These are phyloP conservation scores for Crithidia expoeki DNA, from an alignment of 208 protist genomes.

Conservation along the genomic window DNA sequence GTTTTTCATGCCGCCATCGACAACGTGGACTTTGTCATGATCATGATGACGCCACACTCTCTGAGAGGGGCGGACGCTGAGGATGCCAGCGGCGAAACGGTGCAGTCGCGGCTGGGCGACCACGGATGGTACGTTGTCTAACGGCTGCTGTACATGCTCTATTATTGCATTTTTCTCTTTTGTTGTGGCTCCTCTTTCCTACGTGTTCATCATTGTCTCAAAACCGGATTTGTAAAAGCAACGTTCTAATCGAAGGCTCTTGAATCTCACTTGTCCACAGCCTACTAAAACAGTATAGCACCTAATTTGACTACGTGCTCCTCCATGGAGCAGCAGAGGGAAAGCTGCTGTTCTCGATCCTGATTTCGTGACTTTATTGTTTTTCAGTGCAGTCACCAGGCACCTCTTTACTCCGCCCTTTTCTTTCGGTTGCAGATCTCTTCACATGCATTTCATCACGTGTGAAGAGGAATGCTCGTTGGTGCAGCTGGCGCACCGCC, in stretches of 20 bases:
- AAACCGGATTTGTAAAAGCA: too few species aligned
- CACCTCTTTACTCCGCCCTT: conserved; percentile 6
- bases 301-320: too few species aligned
- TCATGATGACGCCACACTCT: conserved; percentile 25
- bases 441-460: conserved; percentile 30
- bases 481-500: conserved; percentile 31
- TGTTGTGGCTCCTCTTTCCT: conserved; percentile 4
- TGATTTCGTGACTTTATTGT: too few species aligned
- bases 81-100: conserved; percentile 7
- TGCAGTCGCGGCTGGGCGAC: conserved; percentile 21
- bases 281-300: too few species aligned
- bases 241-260: too few species aligned
- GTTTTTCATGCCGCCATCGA: conserved; percentile 13
- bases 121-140: conserved; percentile 37
- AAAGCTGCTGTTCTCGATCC: too few species aligned
- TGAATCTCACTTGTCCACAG: too few species aligned
- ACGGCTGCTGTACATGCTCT: too few species aligned
- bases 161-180: not conserved
- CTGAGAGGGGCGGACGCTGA: not conserved
- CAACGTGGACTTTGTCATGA: conserved; percentile 18
- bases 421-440: not conserved
- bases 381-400: too few species aligned
- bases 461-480: conserved; percentile 31
- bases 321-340: too few species aligned
- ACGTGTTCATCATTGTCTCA: not conserved